Conservation (phyloP, 2,329 filamentous ascomycete genomes). For the Xylariomycetidae sp. region DNA sequence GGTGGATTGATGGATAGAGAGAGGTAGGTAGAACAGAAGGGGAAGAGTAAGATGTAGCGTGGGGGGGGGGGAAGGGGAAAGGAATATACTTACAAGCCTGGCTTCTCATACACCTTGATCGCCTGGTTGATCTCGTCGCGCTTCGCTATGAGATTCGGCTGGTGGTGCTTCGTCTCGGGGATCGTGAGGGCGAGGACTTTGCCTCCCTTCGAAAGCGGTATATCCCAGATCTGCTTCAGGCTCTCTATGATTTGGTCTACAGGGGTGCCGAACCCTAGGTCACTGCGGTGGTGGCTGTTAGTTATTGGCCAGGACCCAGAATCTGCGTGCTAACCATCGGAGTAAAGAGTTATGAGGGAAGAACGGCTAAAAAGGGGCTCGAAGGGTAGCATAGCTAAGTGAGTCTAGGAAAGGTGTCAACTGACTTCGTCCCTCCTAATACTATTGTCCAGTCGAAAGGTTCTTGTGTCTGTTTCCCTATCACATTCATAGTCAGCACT, state of each 20-base stretch:
- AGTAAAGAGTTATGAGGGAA: too few relatives aligned
- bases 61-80: background rate
- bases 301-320: background rate
- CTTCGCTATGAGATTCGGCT: conserved; percentile 23
- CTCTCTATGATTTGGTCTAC: conserved; percentile 39
- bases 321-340: background rate
- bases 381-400: too few relatives aligned
- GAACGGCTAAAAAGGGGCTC: too few relatives aligned
- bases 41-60: background rate
- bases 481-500: too few relatives aligned
- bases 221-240: conserved; percentile 44
- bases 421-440: conserved; percentile 58
- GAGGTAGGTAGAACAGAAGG: background rate
- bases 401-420: too few relatives aligned
- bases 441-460: conserved; percentile 52
- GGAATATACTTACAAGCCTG: conserved; percentile 42
- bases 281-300: conserved; percentile 28
- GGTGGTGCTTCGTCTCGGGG: conserved; percentile 40
- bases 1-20: background rate
- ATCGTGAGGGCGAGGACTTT: conserved; percentile 60
- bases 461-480: conserved; percentile 7
- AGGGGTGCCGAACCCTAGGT: conserved; percentile 38
- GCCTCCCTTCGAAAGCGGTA: conserved; percentile 41
- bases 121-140: conserved; percentile 44
- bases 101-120: conserved; percentile 43